phyloP scores from a whole-genome alignment of 2,329 filamentous ascomycete genomes.

The Diaporthe aspalathi region DNA sequence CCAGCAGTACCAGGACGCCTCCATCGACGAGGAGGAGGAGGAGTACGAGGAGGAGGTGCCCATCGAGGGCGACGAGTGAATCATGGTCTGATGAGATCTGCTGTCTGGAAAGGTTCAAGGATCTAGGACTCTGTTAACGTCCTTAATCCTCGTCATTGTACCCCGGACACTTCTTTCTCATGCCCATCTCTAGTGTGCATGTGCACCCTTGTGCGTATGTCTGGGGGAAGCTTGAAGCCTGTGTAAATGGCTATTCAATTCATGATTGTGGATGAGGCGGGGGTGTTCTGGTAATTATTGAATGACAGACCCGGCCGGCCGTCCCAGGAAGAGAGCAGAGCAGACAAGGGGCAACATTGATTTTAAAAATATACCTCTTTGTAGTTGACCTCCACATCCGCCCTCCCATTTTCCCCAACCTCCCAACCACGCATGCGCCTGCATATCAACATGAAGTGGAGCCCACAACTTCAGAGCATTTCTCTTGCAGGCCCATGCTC shows the following conservation, averaged over 20 bases:
- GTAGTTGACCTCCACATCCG: conserved; percentile 33
- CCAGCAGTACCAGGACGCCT: conserved; percentile 99
- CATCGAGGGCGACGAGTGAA: conserved; percentile 75
- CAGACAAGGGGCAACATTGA: conserved; percentile 35
- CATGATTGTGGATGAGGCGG: conserved; percentile 17
- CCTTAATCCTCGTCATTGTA: conserved; percentile 38
- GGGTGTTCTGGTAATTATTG: conserved; percentile 34
- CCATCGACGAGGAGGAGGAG: conserved; percentile 96
- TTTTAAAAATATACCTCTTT: conserved; percentile 40
- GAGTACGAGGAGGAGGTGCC: conserved; percentile 90
- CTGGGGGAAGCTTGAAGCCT: conserved; percentile 28
- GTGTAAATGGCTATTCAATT: conserved; percentile 36
- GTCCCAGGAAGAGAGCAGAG: conserved; percentile 25
- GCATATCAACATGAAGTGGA: neutral
- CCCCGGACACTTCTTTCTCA: conserved; percentile 30
- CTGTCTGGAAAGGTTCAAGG: conserved; percentile 30
- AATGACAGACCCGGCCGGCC: conserved; percentile 30
- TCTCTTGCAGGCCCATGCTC: neutral
- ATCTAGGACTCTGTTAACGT: conserved; percentile 28
- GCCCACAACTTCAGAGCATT: too few relatives aligned
- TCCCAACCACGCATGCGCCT: neutral
- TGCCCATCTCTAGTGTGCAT: conserved; percentile 27
- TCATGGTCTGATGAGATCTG: conserved; percentile 33
- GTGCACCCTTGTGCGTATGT: conserved; percentile 21
- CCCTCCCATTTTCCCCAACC: neutral